Evolutionary conservation across 805 yeast genomes (phyloP), one percentile per base, ranked within the genome.

Genomic region (Candida cerambycidarum): DNA sequence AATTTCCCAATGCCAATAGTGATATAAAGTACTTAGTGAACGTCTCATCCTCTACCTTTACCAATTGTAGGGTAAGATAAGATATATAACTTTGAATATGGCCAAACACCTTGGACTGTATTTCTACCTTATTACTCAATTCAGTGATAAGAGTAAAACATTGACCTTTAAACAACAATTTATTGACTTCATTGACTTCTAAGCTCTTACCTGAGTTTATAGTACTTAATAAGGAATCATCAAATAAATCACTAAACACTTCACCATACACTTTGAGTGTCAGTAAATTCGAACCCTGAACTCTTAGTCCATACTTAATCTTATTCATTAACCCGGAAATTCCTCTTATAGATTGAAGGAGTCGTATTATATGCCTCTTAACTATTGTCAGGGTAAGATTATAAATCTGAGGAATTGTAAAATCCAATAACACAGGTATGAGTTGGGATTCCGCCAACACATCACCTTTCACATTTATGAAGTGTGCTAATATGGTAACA

Each of bases 101-200:
- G 14, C 24, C 30, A 15, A 41, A 19, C 5, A 19, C 30, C 2
- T 27, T 27, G 2, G 41, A 36, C 12, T 12, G 23, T 5, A 36
- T 8, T 12, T 36, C 39, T 3, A 36, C 12, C 13, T 28, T 23
- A 4, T 14, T 19, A 4, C 6, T 37, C 5, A 52, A 47, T 42
- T 67, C 71, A 25, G 55, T 57, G 12, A 59, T 45, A 11, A 59
- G 39, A 1, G 65, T 42, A 33, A 55, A 62, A 9, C 51, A 39
- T 35, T 51, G 56, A 0, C 74, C 74, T 33, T 56, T 65, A 46
- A 62, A 69, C 8, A 70, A n/a, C 4, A 69, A 48, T 38, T 63
- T 63, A 37, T 67, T 73, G n/a, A 65, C 45, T 43, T 69, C 74
- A 33, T 57, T 58, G 7, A 45, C 25, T 24, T 57, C 58, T 5